phyloP scores from a whole-genome alignment of 164 flowering plant species.

The Kalanchoe fedtschenkoi region DNA sequence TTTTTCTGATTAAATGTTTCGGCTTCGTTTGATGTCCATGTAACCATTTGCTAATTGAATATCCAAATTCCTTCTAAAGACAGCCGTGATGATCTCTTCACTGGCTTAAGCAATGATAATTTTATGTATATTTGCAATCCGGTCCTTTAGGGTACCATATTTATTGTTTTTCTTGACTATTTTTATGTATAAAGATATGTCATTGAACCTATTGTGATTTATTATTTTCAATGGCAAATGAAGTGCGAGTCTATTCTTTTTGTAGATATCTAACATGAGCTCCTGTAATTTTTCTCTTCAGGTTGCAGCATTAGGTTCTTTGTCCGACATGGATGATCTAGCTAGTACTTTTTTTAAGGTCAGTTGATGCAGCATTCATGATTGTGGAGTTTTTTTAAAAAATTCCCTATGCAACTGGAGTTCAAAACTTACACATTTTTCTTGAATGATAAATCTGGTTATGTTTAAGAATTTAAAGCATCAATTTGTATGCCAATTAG shows the following conservation, averaged over 20 bases:
- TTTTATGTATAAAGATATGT: neutral
- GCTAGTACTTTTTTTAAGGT: slow-evolving; percentile 60
- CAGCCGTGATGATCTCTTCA: too few species aligned
- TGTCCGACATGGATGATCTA: slow-evolving; percentile 55
- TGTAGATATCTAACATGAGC: neutral
- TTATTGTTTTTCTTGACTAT: neutral
- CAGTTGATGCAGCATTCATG: slow-evolving; percentile 6
- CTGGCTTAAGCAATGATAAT: too few species aligned
- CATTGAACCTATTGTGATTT: neutral
- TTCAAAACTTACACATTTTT: neutral
- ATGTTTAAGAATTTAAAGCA: neutral
- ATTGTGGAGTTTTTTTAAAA: neutral
- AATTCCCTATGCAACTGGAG: neutral
- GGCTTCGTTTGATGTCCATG: too few species aligned
- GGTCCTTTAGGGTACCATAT: neutral
- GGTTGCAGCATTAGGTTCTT: slow-evolving; percentile 36
- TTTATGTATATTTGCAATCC: too few species aligned
- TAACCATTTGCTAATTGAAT: too few species aligned
- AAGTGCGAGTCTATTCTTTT: neutral
- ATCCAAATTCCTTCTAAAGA: too few species aligned
- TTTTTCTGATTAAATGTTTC: too few species aligned
- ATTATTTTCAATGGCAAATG: neutral
- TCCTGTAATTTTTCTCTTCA: slow-evolving; percentile 9
- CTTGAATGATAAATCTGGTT: neutral
- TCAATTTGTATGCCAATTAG: neutral